These are phyloP conservation scores for Russula dissimulans DNA, from an alignment of 768 basidiomycete species.

Conservation along the genomic window DNA sequence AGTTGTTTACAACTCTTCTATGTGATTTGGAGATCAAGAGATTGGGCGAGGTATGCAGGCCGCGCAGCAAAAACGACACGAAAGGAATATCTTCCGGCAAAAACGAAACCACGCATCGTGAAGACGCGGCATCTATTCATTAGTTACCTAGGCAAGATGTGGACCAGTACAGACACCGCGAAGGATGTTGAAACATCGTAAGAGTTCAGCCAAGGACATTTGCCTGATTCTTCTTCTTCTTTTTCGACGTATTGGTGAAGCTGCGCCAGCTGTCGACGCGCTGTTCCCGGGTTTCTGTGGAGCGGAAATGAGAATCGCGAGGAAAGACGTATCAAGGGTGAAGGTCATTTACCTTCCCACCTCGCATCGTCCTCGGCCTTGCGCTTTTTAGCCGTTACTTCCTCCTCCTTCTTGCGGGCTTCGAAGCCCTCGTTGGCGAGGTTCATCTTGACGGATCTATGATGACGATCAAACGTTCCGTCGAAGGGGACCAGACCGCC, in stretches of 20 bases:
- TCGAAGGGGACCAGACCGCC: not conserved
- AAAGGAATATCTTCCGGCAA: not conserved
- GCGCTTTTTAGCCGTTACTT: slow-evolving; percentile 63
- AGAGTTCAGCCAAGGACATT: slow-evolving; percentile 47
- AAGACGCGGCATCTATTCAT: slow-evolving; percentile 9
- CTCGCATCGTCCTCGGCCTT: slow-evolving; percentile 81
- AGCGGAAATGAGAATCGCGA: not conserved
- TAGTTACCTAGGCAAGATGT: slow-evolving; percentile 6
- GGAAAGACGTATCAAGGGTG: not conserved
- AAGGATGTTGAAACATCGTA: not conserved
- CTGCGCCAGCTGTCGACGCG: slow-evolving; percentile 80
- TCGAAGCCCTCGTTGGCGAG: slow-evolving; percentile 87
- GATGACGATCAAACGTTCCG: not conserved
- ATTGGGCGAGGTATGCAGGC: not conserved
- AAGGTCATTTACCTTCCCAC: slow-evolving; percentile 67
- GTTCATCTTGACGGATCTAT: slow-evolving; percentile 81
- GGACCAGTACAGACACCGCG: slow-evolving; percentile 10
- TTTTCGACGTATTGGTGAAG: slow-evolving; percentile 59
- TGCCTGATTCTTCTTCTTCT: slow-evolving; percentile 75
- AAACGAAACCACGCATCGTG: not conserved
- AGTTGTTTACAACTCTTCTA: not conserved
- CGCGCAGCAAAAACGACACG: not conserved
- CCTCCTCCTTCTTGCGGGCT: slow-evolving; percentile 89
- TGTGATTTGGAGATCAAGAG: not conserved
- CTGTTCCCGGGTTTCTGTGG: slow-evolving; percentile 60